phyloP scores from a whole-genome alignment of 768 basidiomycete genomes.

The Rubroboletus pulcherrimus region DNA sequence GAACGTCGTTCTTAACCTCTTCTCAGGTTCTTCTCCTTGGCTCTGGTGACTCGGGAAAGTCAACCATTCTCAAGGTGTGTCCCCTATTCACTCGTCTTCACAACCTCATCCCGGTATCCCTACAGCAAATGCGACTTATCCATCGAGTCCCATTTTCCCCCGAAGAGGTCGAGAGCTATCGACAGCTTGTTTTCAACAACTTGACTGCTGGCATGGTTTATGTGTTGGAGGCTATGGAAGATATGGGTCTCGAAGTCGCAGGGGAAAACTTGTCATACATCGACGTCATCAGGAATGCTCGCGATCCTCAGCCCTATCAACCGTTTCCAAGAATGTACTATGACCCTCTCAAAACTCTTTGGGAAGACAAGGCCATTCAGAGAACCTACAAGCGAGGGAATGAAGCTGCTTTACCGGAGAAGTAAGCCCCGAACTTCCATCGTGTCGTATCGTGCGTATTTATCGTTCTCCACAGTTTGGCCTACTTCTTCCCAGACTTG shows the following conservation, averaged over 20 bases:
- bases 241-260: slow-evolving; percentile 74
- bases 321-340: slow-evolving; percentile 69
- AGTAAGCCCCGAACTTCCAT: slow-evolving; percentile 43
- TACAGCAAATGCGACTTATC: slow-evolving; percentile 94
- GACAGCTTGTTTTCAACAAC: slow-evolving; percentile 92
- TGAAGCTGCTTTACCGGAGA: slow-evolving; percentile 89
- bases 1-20: not conserved
- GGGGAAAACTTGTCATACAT: slow-evolving; percentile 57
- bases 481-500: slow-evolving; percentile 75
- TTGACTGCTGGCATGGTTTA: slow-evolving; percentile 80
- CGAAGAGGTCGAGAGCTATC: slow-evolving; percentile 82
- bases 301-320: slow-evolving; percentile 76
- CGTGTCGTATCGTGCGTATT: not conserved
- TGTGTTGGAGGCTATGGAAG: slow-evolving; percentile 84
- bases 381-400: slow-evolving; percentile 79
- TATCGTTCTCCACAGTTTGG: slow-evolving; percentile 40
- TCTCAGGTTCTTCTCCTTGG: slow-evolving; percentile 80
- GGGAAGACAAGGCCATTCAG: slow-evolving; percentile 74
- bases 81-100: not conserved
- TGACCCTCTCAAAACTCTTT: slow-evolving; percentile 65
- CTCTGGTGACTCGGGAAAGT: slow-evolving; percentile 92
- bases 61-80: slow-evolving; percentile 79
- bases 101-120: not conserved
- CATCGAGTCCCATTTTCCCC: slow-evolving; percentile 80
- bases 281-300: slow-evolving; percentile 60